Evolutionary conservation across 2,329 filamentous ascomycete genomes (phyloP).

Genomic region (Clarireedia hainanense): DNA sequence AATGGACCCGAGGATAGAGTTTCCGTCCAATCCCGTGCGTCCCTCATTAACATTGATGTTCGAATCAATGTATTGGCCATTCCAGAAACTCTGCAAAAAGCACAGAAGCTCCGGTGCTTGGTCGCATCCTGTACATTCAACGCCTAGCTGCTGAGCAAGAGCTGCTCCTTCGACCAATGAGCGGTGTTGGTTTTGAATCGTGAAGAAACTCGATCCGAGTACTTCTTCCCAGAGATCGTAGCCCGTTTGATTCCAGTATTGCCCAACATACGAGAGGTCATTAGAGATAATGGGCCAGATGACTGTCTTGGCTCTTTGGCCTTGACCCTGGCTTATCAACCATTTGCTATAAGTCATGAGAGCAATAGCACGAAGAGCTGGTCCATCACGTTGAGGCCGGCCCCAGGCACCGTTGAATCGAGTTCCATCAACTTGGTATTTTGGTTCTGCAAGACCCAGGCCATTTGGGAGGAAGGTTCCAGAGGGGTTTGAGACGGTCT

Average conservation of each 20-base stretch:
- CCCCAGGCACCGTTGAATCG: slow-evolving; percentile 51
- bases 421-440: slow-evolving; percentile 58
- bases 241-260: slow-evolving; percentile 57
- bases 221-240: slow-evolving; percentile 84
- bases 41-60: slow-evolving; percentile 58
- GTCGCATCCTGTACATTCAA: slow-evolving; percentile 51
- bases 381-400: slow-evolving; percentile 72
- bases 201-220: slow-evolving; percentile 73
- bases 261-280: slow-evolving; percentile 65
- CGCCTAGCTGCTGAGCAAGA: slow-evolving; percentile 55
- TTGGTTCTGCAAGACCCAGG: slow-evolving; percentile 59
- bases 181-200: slow-evolving; percentile 55
- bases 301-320: slow-evolving; percentile 37
- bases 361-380: slow-evolving; percentile 66
- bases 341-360: slow-evolving; percentile 67
- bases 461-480: slow-evolving; percentile 33
- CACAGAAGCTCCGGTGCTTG: slow-evolving; percentile 64
- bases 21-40: slow-evolving; percentile 63
- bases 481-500: slow-evolving; percentile 49
- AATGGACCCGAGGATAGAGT: slow-evolving; percentile 59
- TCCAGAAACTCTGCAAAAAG: slow-evolving; percentile 70
- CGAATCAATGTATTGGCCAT: slow-evolving; percentile 53
- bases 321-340: slow-evolving; percentile 54
- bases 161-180: slow-evolving; percentile 55
- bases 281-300: slow-evolving; percentile 69